Percentiles rank a stretch among this genome's conserved stretches.
phyloP scores from a whole-genome alignment of 75 land plant genomes.

The Pinus tabuliformis region DNA sequence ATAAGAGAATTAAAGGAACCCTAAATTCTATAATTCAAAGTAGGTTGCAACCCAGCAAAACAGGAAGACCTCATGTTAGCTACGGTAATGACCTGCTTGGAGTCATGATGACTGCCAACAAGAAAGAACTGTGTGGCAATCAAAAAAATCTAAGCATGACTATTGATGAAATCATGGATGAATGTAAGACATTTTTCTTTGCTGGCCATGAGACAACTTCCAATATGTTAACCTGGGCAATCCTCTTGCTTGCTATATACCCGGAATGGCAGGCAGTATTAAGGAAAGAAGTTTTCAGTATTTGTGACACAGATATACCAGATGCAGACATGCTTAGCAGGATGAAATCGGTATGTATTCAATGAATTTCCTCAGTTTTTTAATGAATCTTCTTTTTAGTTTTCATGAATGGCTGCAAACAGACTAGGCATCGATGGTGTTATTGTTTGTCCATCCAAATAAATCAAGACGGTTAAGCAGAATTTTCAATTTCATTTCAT shows the following conservation, averaged over 20 bases:
- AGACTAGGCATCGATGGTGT: too few relatives aligned
- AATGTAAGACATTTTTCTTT: slow-evolving; percentile 73
- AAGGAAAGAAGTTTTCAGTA: slow-evolving; percentile 25
- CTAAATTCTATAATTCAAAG: slow-evolving; percentile 34
- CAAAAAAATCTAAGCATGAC: slow-evolving; percentile 24
- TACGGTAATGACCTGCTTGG: slow-evolving; percentile 37
- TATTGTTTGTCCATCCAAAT: too few relatives aligned
- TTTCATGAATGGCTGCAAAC: background rate
- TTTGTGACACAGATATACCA: slow-evolving; percentile 13
- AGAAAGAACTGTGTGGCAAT: background rate
- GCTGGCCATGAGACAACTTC: slow-evolving; percentile 72
- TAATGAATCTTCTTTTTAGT: background rate
- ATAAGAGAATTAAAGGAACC: slow-evolving; percentile 25
- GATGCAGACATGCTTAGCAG: slow-evolving; percentile 19
- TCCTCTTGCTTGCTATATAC: slow-evolving; percentile 25
- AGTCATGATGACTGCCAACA: slow-evolving; percentile 29
- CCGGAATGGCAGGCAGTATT: slow-evolving; percentile 25
- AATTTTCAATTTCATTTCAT: too few relatives aligned
- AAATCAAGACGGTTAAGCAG: too few relatives aligned
- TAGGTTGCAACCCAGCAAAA: slow-evolving; percentile 1
- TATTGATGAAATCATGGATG: slow-evolving; percentile 55
- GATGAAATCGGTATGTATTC: slow-evolving; percentile 20
- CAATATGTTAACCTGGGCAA: slow-evolving; percentile 33
- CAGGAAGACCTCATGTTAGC: slow-evolving; percentile 15
- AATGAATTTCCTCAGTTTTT: too few relatives aligned